Evolutionary conservation across 371 early-diverging fungal genomes (phyloP).

Genomic region (Zychaea mexicana): DNA sequence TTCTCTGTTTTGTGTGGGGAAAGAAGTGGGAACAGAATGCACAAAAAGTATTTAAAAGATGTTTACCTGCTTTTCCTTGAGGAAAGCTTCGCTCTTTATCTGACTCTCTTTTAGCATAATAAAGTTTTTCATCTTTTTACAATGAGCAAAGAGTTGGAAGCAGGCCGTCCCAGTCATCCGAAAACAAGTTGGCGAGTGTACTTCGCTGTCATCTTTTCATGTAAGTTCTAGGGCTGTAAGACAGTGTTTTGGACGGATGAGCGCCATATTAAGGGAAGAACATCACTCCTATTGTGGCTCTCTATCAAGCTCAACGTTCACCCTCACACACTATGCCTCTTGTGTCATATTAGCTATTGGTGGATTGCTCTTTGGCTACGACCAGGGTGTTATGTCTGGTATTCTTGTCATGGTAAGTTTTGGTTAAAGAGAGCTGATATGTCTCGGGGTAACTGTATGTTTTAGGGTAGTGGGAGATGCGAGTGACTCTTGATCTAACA

Average conservation of each 20-base stretch:
- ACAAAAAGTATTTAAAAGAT: neutral
- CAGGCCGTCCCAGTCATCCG: neutral
- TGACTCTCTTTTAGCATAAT: no score
- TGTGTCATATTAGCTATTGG: conserved; percentile 20
- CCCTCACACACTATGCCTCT: neutral
- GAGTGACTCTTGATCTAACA: no score
- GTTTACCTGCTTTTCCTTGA: no score
- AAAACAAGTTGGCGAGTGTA: conserved; percentile 19
- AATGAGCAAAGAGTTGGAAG: conserved; percentile 3
- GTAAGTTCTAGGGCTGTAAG: conserved; percentile 5
- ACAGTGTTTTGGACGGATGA: no score
- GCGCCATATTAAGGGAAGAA: neutral
- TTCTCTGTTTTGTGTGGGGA: neutral
- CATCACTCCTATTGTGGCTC: no score
- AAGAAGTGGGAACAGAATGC: neutral
- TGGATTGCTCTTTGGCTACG: conserved; percentile 45
- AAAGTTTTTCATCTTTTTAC: neutral
- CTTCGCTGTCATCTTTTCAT: conserved; percentile 17
- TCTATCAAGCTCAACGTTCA: no score
- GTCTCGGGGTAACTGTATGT: no score
- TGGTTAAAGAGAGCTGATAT: no score
- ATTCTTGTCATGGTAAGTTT: conserved; percentile 27
- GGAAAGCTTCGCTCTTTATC: no score
- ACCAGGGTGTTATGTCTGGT: conserved; percentile 34
- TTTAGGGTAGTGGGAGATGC: neutral